These are phyloP conservation scores for Metarhizium humberi DNA, from an alignment of 2,329 filamentous ascomycete genomes.

Conservation along the genomic window DNA sequence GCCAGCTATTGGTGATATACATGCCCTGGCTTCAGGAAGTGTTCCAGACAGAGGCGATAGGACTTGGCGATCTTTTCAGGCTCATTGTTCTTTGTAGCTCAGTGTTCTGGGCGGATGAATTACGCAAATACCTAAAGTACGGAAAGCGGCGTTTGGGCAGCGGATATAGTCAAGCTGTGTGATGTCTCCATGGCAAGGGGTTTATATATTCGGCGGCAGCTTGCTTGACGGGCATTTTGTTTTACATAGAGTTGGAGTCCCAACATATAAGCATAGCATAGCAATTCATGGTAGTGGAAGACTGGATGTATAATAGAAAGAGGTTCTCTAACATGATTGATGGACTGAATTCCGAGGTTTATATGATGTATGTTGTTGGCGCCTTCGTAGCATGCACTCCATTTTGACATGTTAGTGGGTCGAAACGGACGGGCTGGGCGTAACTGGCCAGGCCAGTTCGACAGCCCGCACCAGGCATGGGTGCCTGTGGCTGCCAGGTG, in stretches of 20 bases:
- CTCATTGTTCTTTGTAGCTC: conserved; percentile 71
- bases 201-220: background rate
- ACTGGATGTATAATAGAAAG: background rate
- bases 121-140: conserved; percentile 67
- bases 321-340: background rate
- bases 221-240: background rate
- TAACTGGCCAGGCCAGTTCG: too few species aligned
- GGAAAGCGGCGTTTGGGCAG: conserved; percentile 45
- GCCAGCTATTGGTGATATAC: conserved; percentile 88
- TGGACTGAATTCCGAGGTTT: background rate
- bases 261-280: background rate
- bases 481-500: background rate
- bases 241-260: background rate
- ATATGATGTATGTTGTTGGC: too few species aligned
- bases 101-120: conserved; percentile 94
- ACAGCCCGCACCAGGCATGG: too few species aligned
- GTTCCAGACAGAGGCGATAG: conserved; percentile 88
- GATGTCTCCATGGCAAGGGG: conserved; percentile 9
- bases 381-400: too few species aligned
- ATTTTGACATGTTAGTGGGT: too few species aligned
- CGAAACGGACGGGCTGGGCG: too few species aligned
- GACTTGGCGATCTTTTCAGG: conserved; percentile 62
- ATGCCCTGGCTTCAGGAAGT: conserved; percentile 87
- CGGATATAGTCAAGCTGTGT: conserved; percentile 60
- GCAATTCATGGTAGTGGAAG: background rate